Conservation (phyloP, 257 asterid species). For the Nicotiana benthamiana region DNA sequence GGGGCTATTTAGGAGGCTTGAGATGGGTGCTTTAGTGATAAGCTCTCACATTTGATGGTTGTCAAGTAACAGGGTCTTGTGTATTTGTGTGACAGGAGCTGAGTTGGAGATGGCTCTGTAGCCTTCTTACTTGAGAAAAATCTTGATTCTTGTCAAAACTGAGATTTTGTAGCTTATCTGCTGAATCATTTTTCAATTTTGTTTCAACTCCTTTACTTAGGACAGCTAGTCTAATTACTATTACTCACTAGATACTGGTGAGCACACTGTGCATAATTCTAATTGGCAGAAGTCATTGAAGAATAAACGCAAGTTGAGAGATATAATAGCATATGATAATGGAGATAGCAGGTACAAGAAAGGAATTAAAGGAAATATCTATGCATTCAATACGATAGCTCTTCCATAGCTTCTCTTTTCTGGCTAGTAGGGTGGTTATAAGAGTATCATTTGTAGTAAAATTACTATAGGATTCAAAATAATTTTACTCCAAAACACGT, state of each 20-base stretch:
- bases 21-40: not conserved
- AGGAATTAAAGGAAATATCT: not conserved
- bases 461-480: not conserved
- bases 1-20: not conserved
- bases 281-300: not conserved
- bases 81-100: not conserved
- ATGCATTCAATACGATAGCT: not conserved
- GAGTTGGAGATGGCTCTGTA: conserved; percentile 5
- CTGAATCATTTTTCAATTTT: not conserved
- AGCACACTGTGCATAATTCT: not conserved
- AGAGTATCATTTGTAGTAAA: not conserved
- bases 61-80: not conserved
- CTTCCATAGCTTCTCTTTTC: not conserved
- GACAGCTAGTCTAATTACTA: not conserved
- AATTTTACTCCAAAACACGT: not conserved
- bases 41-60: not conserved
- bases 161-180: not conserved
- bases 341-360: not conserved
- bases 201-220: not conserved
- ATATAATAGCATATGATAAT: not conserved
- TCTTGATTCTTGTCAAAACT: not conserved
- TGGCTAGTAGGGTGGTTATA: not conserved
- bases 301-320: not conserved
- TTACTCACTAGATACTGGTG: not conserved
- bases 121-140: not conserved